phyloP scores from a whole-genome alignment of 1,139 yeast genomes.

The Yamadazyma jaroonii region DNA sequence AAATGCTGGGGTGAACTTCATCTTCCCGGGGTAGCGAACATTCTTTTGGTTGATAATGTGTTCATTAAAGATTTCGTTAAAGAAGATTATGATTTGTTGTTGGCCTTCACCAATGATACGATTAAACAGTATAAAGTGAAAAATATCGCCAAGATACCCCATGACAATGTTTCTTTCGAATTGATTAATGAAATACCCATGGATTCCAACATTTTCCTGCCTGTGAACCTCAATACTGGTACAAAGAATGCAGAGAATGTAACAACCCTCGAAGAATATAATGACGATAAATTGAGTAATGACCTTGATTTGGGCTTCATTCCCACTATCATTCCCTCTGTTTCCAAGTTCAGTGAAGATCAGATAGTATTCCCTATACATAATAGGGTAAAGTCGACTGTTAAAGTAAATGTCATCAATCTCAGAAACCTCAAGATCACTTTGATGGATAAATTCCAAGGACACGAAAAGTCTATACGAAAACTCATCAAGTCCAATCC shows the following conservation, averaged over 20 bases:
- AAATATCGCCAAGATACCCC: conserved; percentile 52
- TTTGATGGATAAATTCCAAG: conserved; percentile 60
- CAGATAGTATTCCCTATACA: conserved; percentile 28
- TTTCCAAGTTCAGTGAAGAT: conserved; percentile 15
- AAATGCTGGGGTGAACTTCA: conserved; percentile 60
- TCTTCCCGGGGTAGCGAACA: conserved; percentile 24
- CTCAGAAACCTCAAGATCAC: conserved; percentile 16
- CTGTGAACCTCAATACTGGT: too few relatives aligned
- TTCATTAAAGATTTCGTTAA: conserved; percentile 17
- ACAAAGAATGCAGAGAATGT: too few relatives aligned
- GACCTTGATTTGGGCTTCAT: too few relatives aligned
- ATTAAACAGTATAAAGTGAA: conserved; percentile 49
- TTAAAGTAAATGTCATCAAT: conserved; percentile 26
- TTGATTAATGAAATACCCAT: conserved; percentile 13
- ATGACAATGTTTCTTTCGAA: conserved; percentile 23
- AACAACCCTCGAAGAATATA: too few relatives aligned
- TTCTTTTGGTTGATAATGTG: conserved; percentile 57
- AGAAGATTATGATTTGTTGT: conserved; percentile 47
- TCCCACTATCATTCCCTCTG: conserved; percentile 17
- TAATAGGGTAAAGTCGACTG: conserved; percentile 37
- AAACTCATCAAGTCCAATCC: conserved; percentile 57
- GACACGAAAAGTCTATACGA: conserved; percentile 79
- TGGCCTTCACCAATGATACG: conserved; percentile 42
- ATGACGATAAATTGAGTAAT: too few relatives aligned
- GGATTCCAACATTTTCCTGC: conserved; percentile 6